Evolutionary conservation across 192 early-diverging fungal genomes (phyloP).

Genomic region (Coemansia sp.): DNA sequence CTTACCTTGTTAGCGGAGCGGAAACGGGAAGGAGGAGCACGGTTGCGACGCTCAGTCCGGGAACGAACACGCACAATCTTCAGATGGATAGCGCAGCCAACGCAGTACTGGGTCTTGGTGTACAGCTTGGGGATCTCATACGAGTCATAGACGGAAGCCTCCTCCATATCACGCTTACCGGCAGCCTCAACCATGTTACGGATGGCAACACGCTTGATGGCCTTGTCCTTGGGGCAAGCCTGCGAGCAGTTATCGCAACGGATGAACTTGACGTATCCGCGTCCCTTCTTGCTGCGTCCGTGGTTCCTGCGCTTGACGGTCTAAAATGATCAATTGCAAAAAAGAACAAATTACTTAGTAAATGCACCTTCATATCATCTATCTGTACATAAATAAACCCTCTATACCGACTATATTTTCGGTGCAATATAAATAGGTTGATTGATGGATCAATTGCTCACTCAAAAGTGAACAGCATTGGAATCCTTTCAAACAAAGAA

Average conservation of each 20-base stretch:
- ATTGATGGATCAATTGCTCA: too few relatives aligned
- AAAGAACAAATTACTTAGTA: background rate
- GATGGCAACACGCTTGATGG: conserved; percentile 98
- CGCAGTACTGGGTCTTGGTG: conserved; percentile 97
- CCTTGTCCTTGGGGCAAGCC: conserved; percentile 99
- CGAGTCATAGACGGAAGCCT: conserved; percentile 93
- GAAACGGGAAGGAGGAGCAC: conserved; percentile 89
- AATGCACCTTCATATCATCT: background rate
- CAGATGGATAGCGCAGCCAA: conserved; percentile 90
- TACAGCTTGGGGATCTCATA: conserved; percentile 98
- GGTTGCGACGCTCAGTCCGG: conserved; percentile 80
- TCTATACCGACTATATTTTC: too few relatives aligned
- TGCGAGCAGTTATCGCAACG: conserved; percentile 99
- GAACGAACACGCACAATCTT: conserved; percentile 94
- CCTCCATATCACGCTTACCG: conserved; percentile 92
- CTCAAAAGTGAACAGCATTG: too few relatives aligned
- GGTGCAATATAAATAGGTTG: background rate
- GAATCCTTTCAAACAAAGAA: too few relatives aligned
- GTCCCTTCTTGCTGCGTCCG: conserved; percentile 98
- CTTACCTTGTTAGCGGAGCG: conserved; percentile 70
- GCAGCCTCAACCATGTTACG: conserved; percentile 99
- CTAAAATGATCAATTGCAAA: conserved; percentile 54
- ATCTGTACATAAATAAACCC: too few relatives aligned
- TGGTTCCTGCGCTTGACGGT: conserved; percentile 98
- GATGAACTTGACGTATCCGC: conserved; percentile 96